These are phyloP conservation scores for Entomophthora muscae DNA, from an alignment of 371 early-diverging fungal species.

Conservation along the genomic window DNA sequence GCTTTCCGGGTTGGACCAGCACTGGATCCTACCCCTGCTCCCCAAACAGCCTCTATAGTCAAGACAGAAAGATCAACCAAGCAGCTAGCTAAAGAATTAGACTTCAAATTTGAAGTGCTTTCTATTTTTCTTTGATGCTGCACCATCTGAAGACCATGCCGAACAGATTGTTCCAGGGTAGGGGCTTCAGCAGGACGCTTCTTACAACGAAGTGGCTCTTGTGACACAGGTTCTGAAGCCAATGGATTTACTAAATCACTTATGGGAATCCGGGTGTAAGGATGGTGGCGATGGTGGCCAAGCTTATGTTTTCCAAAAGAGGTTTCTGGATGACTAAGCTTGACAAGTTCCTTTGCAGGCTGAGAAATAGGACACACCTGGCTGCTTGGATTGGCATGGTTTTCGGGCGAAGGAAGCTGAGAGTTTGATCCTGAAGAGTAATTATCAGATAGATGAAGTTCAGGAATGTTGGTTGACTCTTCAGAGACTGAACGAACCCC, in stretches of 20 bases:
- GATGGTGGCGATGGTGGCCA: neutral
- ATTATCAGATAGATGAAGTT: conserved; percentile 2
- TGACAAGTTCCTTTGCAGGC: neutral
- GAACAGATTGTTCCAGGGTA: neutral
- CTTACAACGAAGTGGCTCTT: neutral
- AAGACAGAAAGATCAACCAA: neutral
- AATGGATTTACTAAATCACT: conserved; percentile 3
- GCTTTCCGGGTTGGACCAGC: neutral
- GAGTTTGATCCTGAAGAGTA: conserved; percentile 3
- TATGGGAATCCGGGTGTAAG: conserved; percentile 3
- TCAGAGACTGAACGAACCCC: neutral
- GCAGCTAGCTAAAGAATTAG: neutral
- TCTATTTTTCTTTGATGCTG: conserved; percentile 3
- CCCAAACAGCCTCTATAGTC: conserved; percentile 6
- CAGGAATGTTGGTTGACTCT: neutral
- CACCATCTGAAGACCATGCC: conserved; percentile 4
- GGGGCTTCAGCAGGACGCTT: neutral
- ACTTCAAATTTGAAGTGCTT: neutral
- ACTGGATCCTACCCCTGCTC: neutral
- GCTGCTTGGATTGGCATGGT: neutral
- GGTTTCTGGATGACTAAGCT: neutral
- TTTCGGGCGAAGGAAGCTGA: conserved; percentile 6
- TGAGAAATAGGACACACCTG: neutral
- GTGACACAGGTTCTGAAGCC: too few relatives aligned
- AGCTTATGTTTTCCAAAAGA: neutral